phyloP scores from a whole-genome alignment of 345 rosid species.

The Syzygium aqueum region DNA sequence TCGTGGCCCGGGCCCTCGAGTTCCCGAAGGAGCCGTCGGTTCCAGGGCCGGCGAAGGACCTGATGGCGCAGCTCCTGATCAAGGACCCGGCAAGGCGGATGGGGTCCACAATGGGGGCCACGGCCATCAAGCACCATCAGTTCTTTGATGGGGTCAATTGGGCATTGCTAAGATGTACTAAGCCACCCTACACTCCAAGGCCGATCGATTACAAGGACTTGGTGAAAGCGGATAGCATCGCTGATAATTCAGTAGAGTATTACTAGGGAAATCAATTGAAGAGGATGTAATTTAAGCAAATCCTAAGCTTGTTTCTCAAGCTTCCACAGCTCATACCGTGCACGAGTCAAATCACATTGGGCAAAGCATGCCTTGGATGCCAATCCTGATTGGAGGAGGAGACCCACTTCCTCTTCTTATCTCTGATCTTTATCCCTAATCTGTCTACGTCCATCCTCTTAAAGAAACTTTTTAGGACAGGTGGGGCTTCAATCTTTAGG shows the following conservation, averaged over 20 bases:
- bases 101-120: conserved; percentile 55
- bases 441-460: not conserved
- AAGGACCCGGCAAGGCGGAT: conserved; percentile 41
- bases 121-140: conserved; percentile 37
- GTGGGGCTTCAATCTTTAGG: not conserved
- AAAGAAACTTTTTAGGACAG: not conserved
- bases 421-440: not conserved
- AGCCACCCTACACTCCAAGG: conserved; percentile 38
- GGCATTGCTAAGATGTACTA: conserved; percentile 49
- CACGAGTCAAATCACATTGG: not conserved
- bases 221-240: not conserved
- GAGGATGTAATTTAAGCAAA: not conserved
- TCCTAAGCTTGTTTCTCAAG: not conserved
- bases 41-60: conserved; percentile 32
- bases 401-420: not conserved
- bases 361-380: not conserved
- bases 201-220: conserved; percentile 1
- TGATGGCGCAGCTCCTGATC: conserved; percentile 39
- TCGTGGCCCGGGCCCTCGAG: conserved; percentile 58
- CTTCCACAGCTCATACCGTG: not conserved
- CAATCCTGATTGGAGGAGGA: not conserved
- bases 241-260: conserved; percentile 27
- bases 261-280: conserved; percentile 7
- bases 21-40: conserved; percentile 50
- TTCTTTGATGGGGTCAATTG: conserved; percentile 50